A percentile compares a stretch with the other conserved stretches of the same genome.
Conservation (phyloP, 768 basidiomycete species). For the Mycena galericulata region DNA sequence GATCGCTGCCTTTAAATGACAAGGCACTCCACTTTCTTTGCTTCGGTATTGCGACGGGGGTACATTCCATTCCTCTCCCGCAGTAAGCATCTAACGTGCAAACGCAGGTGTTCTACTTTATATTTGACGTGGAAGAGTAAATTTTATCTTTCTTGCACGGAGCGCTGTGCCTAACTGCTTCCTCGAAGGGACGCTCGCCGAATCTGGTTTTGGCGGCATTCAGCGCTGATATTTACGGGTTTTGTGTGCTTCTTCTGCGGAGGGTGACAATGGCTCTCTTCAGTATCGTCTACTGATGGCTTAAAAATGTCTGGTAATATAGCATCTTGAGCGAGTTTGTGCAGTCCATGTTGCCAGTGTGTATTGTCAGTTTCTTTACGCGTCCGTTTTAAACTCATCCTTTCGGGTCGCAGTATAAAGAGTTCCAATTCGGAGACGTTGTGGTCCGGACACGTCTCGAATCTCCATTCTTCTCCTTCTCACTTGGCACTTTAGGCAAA, state of each 20-base stretch:
- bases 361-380: constrained; percentile 27
- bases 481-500: constrained; percentile 72
- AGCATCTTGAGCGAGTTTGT: constrained; percentile 86
- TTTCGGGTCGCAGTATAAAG: constrained; percentile 23
- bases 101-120: constrained; percentile 81
- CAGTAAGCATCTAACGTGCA: not conserved
- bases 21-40: constrained; percentile 86
- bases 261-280: no score
- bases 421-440: constrained; percentile 76
- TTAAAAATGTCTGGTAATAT: no score
- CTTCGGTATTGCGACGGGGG: constrained; percentile 76
- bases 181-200: constrained; percentile 73
- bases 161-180: constrained; percentile 8
- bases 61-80: not conserved
- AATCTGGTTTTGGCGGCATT: constrained; percentile 90
- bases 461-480: constrained; percentile 28
- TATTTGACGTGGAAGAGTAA: constrained; percentile 90
- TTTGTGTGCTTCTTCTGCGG: constrained; percentile 84
- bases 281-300: no score
- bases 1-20: constrained; percentile 77
- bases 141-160: constrained; percentile 39
- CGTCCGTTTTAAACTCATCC: not conserved
- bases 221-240: constrained; percentile 73
- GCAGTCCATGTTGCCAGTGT: constrained; percentile 81
- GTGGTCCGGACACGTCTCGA: constrained; percentile 57